phyloP scores from a whole-genome alignment of 768 basidiomycete genomes.

The Macrocybe gigantea region DNA sequence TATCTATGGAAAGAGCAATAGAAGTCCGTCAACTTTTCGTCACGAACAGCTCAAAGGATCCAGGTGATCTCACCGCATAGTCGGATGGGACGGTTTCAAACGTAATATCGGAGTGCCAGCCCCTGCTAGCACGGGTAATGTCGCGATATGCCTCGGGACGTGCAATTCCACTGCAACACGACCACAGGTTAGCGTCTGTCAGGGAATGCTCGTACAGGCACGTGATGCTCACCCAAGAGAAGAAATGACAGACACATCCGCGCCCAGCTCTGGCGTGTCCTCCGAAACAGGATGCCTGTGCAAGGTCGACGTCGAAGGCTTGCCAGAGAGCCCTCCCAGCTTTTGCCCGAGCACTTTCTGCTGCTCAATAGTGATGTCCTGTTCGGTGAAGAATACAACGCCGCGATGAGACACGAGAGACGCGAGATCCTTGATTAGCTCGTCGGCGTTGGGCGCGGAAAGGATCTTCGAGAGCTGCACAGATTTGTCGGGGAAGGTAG shows the following conservation, averaged over 20 bases:
- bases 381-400: conserved; percentile 59
- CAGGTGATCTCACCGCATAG: conserved; percentile 33
- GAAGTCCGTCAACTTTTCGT: not conserved
- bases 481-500: conserved; percentile 36
- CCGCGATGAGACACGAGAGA: conserved; percentile 49
- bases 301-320: conserved; percentile 39
- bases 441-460: conserved; percentile 38
- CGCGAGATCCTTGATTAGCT: conserved; percentile 48
- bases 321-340: conserved; percentile 44
- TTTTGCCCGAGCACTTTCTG: conserved; percentile 44
- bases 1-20: conserved; percentile 15
- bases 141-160: conserved; percentile 21
- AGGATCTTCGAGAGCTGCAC: conserved; percentile 44
- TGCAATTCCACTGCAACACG: conserved; percentile 28
- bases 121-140: conserved; percentile 31
- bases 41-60: not conserved
- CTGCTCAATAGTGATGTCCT: conserved; percentile 42
- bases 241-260: conserved; percentile 49
- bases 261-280: conserved; percentile 40
- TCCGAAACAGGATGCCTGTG: conserved; percentile 55
- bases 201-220: not conserved
- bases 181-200: not conserved
- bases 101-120: conserved; percentile 55
- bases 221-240: conserved; percentile 27
- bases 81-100: conserved; percentile 59